Evolutionary conservation across 352 stramenopile genomes (phyloP), one percentile per base, ranked within the genome.

Genomic region (Globisporangium paroecandrum): DNA sequence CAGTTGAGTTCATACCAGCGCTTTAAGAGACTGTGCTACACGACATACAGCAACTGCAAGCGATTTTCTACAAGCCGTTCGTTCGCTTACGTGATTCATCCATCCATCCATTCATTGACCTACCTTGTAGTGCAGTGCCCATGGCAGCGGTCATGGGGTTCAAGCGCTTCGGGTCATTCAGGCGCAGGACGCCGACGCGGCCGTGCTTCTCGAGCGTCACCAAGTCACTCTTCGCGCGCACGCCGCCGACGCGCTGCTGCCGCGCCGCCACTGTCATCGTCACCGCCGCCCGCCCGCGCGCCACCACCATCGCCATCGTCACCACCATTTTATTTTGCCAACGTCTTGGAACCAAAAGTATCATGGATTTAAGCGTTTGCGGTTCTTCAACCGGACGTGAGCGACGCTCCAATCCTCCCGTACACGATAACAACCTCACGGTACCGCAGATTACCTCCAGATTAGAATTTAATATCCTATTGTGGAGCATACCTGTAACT

Each of bases 111-210:
- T 32, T 1, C 29, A 43, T 38, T 4, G 36, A 60, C 69, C 18
- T 58, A 89, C 81, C 81, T 77, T 81, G 61, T 18, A 89, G 70
- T 2, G 76, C 76, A n/a, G 80, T 68, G 60, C 89, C 91, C 79
- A 98, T 92, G 65, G 90, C 77, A 3, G 79, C 72, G 1, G 91
- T 97, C 74, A 98, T 82, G 13, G 91, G 83, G 76, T 98, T 98
- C 54, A 94, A 77, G n/a, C 83, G 89, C 69, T 81, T 77, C 0
- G 88, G 89, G 47, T 93, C 82, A 59, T 97, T 90, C 9, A 97
- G 71, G 0, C 76, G 77, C 72, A 89, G 59, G 54, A 89, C 79
- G 12, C 72, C 80, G 56, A 89, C 74, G 49, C 64, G 58, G 7
- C 78, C 78, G 41, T 72, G 65, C 73, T 79, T 77, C 70, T 89